Conservation (phyloP, 768 basidiomycete genomes). For the Antrodiella citrinella region DNA sequence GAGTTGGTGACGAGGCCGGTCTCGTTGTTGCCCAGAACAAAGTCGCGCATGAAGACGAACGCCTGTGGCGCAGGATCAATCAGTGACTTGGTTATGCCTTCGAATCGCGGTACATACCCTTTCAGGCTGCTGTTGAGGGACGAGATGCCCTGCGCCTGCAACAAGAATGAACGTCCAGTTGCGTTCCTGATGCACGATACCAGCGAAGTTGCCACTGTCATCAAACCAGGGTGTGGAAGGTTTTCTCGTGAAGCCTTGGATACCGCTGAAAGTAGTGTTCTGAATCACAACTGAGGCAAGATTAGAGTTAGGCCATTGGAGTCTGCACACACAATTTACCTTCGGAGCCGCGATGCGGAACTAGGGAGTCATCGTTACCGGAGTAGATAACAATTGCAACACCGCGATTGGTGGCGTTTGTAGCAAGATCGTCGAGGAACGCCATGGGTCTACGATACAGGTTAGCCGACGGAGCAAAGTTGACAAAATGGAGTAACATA, state of each 20-base stretch:
- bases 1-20: conserved; percentile 44
- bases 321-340: conserved; percentile 26
- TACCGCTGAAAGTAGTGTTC: conserved; percentile 76
- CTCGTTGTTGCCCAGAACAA: conserved; percentile 53
- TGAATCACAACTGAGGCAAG: conserved; percentile 7
- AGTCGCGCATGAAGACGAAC: conserved; percentile 54
- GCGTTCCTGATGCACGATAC: conserved; percentile 68
- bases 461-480: background rate
- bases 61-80: conserved; percentile 32
- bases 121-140: conserved; percentile 28
- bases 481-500: background rate
- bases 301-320: background rate
- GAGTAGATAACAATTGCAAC: conserved; percentile 54
- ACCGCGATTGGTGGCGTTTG: conserved; percentile 46
- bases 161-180: conserved; percentile 40
- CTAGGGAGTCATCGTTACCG: conserved; percentile 61
- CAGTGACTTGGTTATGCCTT: conserved; percentile 18
- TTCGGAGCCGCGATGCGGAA: conserved; percentile 58
- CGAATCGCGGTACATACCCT: conserved; percentile 44
- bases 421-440: conserved; percentile 58
- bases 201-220: conserved; percentile 50
- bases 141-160: conserved; percentile 31
- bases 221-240: conserved; percentile 65
- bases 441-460: conserved; percentile 46
- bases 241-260: conserved; percentile 61